phyloP scores from a whole-genome alignment of 768 basidiomycete species.

The Leucosporidium scottii region DNA sequence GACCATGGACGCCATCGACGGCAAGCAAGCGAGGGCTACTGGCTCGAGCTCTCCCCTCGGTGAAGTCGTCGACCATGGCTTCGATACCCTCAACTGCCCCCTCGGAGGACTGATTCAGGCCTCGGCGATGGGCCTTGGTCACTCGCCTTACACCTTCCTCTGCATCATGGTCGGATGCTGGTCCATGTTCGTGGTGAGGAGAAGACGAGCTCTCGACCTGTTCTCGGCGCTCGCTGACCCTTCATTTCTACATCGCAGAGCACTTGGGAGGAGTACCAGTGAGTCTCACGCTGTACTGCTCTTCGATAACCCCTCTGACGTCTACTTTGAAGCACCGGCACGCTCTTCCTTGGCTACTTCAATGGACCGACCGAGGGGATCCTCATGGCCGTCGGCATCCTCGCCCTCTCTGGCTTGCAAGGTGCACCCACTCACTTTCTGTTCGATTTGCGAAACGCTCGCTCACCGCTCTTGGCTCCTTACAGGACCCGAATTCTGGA shows the following conservation, averaged over 20 bases:
- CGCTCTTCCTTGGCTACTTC: constrained; percentile 22
- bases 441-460: neutral
- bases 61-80: constrained; percentile 15
- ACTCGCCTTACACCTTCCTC: constrained; percentile 15
- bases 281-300: too few relatives aligned
- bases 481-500: constrained; percentile 21
- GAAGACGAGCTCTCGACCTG: neutral
- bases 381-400: constrained; percentile 4
- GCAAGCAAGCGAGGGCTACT: constrained; percentile 25
- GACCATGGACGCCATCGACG: constrained; percentile 32
- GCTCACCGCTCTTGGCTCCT: neutral
- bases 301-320: too few relatives aligned
- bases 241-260: neutral
- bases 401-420: constrained; percentile 4
- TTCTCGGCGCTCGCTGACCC: neutral
- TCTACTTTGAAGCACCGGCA: constrained; percentile 24
- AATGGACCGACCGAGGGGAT: constrained; percentile 17
- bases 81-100: constrained; percentile 30
- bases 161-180: constrained; percentile 25
- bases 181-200: constrained; percentile 16
- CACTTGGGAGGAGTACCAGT: constrained; percentile 29
- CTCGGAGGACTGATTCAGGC: constrained; percentile 23
- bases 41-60: constrained; percentile 19
- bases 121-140: constrained; percentile 18
- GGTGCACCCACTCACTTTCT: neutral